A percentile compares a stretch with the other conserved stretches of the same genome.
phyloP scores from a whole-genome alignment of 1,139 yeast genomes.

The Magnusiomyces fungicola region DNA sequence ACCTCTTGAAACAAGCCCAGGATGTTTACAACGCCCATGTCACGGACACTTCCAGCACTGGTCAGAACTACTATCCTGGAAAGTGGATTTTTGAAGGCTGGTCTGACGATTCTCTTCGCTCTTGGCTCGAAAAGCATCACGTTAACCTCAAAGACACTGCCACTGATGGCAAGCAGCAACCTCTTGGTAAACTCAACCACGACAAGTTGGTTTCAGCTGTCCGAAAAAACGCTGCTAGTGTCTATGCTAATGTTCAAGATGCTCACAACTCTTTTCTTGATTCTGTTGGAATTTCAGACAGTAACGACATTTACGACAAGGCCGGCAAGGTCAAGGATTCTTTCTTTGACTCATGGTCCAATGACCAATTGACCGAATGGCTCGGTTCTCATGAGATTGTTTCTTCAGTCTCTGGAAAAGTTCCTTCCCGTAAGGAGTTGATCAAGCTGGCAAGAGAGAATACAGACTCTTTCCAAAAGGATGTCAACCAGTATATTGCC shows the following conservation, averaged over 20 bases:
- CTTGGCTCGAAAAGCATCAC: conserved; percentile 4
- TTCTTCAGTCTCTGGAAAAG: neutral
- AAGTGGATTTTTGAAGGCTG: conserved; percentile 9
- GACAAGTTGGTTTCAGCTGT: conserved; percentile 2
- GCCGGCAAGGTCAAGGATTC: neutral
- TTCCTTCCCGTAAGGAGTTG: neutral
- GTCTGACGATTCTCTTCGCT: conserved; percentile 2
- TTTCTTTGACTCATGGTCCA: conserved; percentile 1
- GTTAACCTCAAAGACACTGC: neutral
- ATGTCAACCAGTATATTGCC: neutral
- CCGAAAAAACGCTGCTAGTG: neutral
- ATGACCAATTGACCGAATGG: conserved; percentile 2
- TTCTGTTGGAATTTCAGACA: neutral
- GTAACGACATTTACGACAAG: neutral
- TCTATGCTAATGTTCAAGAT: conserved; percentile 1
- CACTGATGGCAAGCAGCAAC: neutral
- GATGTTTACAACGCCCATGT: conserved; percentile 1
- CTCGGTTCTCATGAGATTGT: neutral
- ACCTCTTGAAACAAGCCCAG: neutral
- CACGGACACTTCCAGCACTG: neutral
- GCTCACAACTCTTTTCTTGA: neutral
- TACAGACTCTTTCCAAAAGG: neutral
- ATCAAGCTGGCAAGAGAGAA: neutral
- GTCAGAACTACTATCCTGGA: conserved; percentile 5
- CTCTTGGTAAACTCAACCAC: neutral